Evolutionary conservation across 352 stramenopile genomes (phyloP).

Genomic region (Phytophthora fragariaefolia): DNA sequence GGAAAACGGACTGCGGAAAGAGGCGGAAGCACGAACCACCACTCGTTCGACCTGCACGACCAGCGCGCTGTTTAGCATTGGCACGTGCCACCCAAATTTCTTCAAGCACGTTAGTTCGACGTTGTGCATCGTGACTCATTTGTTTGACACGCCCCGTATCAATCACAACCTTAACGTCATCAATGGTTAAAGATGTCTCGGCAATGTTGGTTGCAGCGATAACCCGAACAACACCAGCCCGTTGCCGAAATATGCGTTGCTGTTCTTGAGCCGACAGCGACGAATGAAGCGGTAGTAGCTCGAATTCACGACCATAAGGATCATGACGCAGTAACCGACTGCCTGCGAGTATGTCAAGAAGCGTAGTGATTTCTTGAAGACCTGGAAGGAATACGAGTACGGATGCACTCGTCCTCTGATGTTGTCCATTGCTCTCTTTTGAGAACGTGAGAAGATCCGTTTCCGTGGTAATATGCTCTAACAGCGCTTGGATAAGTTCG

Average conservation of each 20-base stretch:
- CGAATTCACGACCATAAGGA: conserved; percentile 43
- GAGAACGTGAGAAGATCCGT: conserved; percentile 45
- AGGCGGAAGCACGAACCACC: conserved; percentile 91
- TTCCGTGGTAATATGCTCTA: conserved; percentile 83
- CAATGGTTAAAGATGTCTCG: conserved; percentile 96
- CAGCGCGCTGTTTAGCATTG: conserved; percentile 89
- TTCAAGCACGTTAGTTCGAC: conserved; percentile 89
- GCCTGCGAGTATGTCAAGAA: conserved; percentile 76
- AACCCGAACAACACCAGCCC: conserved; percentile 83
- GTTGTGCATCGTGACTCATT: conserved; percentile 81
- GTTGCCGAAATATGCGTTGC: conserved; percentile 90
- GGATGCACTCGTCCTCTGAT: conserved; percentile 57
- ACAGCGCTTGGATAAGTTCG: conserved; percentile 90
- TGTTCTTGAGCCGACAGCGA: conserved; percentile 95
- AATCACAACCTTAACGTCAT: conserved; percentile 95
- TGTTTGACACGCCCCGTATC: conserved; percentile 96
- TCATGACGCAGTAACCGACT: conserved; percentile 61
- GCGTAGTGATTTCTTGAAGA: conserved; percentile 92
- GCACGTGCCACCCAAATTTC: conserved; percentile 93
- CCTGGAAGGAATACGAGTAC: conserved; percentile 97
- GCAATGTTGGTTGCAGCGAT: conserved; percentile 98
- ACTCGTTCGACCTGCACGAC: conserved; percentile 93
- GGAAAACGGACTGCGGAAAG: conserved; percentile 82
- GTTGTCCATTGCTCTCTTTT: conserved; percentile 6
- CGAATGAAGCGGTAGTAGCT: conserved; percentile 93